These are phyloP conservation scores for Anethum foeniculum DNA, from an alignment of 140 eudicot species.

Conservation along the genomic window DNA sequence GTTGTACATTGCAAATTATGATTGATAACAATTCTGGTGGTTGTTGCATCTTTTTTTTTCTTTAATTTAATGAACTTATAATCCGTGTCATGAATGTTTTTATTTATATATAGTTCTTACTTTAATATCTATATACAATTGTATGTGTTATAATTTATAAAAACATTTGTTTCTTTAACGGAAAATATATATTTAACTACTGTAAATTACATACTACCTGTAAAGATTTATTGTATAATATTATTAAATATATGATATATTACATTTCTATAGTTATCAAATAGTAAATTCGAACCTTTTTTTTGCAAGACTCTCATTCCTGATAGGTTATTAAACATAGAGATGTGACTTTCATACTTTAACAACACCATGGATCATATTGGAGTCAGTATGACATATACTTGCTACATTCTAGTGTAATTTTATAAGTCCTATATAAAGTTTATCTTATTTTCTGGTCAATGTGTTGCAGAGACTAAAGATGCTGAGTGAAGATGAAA, in stretches of 20 bases:
- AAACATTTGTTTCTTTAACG: background rate
- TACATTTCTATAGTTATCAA: background rate
- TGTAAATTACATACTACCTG: background rate
- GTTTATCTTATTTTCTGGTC: background rate
- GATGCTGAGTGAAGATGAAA: slow-evolving; percentile 46
- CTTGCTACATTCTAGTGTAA: background rate
- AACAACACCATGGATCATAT: background rate
- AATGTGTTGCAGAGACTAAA: slow-evolving; percentile 56
- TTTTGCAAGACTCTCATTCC: background rate
- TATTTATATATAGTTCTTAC: background rate
- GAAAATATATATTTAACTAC: too few relatives aligned
- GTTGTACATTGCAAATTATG: background rate
- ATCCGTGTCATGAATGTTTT: background rate
- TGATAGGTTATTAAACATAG: background rate
- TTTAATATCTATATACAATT: background rate
- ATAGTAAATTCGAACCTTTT: background rate
- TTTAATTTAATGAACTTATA: background rate
- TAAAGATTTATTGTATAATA: background rate
- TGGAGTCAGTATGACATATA: background rate
- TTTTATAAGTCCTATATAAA: background rate
- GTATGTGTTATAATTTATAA: background rate
- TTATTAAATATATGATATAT: background rate
- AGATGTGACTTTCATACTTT: background rate
- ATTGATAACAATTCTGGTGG: background rate
- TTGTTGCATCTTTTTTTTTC: background rate